These are phyloP conservation scores for Brassica carinata DNA, from an alignment of 345 rosid species.

Conservation along the genomic window DNA sequence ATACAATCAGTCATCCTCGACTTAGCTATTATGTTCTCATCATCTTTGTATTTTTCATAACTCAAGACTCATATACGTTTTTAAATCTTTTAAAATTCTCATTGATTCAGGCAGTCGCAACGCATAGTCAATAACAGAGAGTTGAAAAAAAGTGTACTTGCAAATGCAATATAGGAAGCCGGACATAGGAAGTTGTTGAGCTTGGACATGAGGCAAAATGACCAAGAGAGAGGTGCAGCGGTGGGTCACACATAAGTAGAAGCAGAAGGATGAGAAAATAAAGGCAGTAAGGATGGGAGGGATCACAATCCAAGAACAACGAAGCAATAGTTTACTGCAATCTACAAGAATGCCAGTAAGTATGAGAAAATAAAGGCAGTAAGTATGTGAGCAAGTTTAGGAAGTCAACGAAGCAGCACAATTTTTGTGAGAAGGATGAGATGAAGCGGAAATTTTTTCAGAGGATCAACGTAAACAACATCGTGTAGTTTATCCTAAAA, in stretches of 20 bases:
- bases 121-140: neutral
- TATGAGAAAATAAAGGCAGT: too few species aligned
- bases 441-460: too few species aligned
- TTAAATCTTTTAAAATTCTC: neutral
- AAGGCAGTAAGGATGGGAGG: neutral
- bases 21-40: too few species aligned
- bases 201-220: neutral
- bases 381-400: too few species aligned
- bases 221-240: neutral
- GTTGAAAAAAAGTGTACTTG: neutral
- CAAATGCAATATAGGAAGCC: neutral
- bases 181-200: neutral
- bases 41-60: neutral
- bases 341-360: too few species aligned
- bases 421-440: too few species aligned
- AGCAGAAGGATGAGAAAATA: neutral
- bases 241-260: too few species aligned
- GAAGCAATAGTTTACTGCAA: too few species aligned
- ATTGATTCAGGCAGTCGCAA: neutral
- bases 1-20: neutral
- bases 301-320: too few species aligned
- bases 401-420: too few species aligned
- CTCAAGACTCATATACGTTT: neutral
- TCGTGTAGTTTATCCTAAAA: too few species aligned
- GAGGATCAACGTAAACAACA: too few species aligned